Evolutionary conservation across 495 filamentous ascomycete species (phyloP).

Genomic region (Penicillium fimorum): DNA sequence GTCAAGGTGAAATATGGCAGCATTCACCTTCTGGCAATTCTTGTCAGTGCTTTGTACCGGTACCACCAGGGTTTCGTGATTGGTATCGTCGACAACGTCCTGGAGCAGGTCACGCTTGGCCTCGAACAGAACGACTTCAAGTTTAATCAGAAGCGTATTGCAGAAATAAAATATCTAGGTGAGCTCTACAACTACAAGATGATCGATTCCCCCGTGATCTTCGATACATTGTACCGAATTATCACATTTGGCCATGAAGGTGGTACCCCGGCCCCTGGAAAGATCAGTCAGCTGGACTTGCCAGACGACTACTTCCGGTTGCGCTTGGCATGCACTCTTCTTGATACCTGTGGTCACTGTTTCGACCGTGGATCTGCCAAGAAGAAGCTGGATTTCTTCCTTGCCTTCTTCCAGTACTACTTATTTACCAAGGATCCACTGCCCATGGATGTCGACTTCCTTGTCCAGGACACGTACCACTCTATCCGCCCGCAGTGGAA

Average conservation of each 20-base stretch:
- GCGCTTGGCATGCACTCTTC: conserved; percentile 79
- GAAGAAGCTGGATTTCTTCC: conserved; percentile 98
- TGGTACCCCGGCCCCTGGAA: conserved; percentile 77
- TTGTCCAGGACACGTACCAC: conserved; percentile 88
- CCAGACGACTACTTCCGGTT: conserved; percentile 96
- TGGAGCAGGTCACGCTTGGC: conserved; percentile 85
- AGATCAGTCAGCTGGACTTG: conserved; percentile 71
- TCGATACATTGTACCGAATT: conserved; percentile 92
- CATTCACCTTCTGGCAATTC: conserved; percentile 89
- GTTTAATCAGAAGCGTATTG: conserved; percentile 92
- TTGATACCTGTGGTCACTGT: conserved; percentile 95
- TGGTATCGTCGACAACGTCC: conserved; percentile 80
- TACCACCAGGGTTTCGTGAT: conserved; percentile 92
- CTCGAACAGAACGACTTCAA: conserved; percentile 97
- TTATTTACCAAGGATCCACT: conserved; percentile 87
- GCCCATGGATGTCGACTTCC: conserved; percentile 97
- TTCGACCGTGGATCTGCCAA: conserved; percentile 91
- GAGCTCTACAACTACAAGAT: conserved; percentile 98
- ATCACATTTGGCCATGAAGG: conserved; percentile 86
- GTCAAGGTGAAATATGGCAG: conserved; percentile 97
- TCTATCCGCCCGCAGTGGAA: conserved; percentile 89
- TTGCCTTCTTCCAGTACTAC: conserved; percentile 98
- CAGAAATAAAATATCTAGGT: conserved; percentile 93
- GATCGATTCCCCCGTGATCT: conserved; percentile 93
- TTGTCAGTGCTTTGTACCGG: conserved; percentile 82